Percentiles rank a stretch among this genome's conserved stretches.
Conservation (phyloP, 108 stramenopile species). For the Bacterosira constricta region DNA sequence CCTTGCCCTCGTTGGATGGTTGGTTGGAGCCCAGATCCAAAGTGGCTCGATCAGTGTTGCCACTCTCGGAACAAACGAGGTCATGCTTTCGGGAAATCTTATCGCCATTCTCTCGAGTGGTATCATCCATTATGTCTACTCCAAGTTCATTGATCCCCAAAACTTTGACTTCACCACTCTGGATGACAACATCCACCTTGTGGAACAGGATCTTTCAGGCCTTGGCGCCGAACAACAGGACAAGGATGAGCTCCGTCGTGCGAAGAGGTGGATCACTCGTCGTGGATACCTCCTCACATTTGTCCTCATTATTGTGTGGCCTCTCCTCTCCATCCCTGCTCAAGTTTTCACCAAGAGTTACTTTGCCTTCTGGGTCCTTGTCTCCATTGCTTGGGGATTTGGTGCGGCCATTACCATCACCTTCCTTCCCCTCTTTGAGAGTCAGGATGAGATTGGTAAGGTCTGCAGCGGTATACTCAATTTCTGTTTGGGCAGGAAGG, state of each 20-base stretch:
- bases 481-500: slow-evolving; percentile 9
- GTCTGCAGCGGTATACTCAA: slow-evolving; percentile 59
- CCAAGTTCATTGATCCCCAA: slow-evolving; percentile 80
- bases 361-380: slow-evolving; percentile 92
- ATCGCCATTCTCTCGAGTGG: slow-evolving; percentile 82
- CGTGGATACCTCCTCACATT: slow-evolving; percentile 83
- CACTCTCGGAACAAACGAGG: slow-evolving; percentile 82
- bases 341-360: slow-evolving; percentile 79
- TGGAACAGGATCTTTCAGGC: slow-evolving; percentile 77
- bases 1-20: slow-evolving; percentile 79
- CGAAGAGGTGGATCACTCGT: slow-evolving; percentile 82
- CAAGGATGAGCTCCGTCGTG: slow-evolving; percentile 54
- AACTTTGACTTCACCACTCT: slow-evolving; percentile 79
- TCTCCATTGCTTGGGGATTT: slow-evolving; percentile 90
- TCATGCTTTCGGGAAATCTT: slow-evolving; percentile 92
- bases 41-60: slow-evolving; percentile 61
- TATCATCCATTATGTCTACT: slow-evolving; percentile 73
- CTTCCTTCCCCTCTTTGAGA: slow-evolving; percentile 81
- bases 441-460: slow-evolving; percentile 61
- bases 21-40: slow-evolving; percentile 66
- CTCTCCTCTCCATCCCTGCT: slow-evolving; percentile 86
- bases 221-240: slow-evolving; percentile 66
- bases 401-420: slow-evolving; percentile 76
- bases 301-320: slow-evolving; percentile 89
- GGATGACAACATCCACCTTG: slow-evolving; percentile 66